Evolutionary conservation across 331 rosid genomes (phyloP).

Genomic region (Ulmus americana): DNA sequence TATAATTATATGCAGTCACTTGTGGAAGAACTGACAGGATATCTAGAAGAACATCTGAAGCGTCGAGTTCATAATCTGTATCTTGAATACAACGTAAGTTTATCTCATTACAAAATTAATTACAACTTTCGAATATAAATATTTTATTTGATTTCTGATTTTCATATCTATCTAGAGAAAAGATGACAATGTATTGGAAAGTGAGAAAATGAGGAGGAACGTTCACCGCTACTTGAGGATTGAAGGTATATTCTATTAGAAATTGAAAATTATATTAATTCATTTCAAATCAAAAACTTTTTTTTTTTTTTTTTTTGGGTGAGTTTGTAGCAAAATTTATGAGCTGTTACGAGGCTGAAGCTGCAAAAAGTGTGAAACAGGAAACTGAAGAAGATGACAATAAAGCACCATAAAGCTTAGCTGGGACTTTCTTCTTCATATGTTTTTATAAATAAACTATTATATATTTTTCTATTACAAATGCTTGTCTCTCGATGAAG

Average conservation of each 20-base stretch:
- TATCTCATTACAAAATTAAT: background rate
- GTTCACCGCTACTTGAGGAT: conserved; percentile 35
- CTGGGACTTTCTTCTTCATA: background rate
- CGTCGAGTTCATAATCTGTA: conserved; percentile 29
- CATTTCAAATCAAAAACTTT: background rate
- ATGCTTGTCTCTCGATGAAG: no score
- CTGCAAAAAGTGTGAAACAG: conserved; percentile 7
- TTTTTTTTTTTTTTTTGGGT: conserved; percentile 13
- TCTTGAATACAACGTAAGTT: conserved; percentile 35
- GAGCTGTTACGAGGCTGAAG: conserved; percentile 35
- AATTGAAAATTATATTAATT: no score
- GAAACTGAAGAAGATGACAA: background rate
- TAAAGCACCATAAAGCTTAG: conserved; percentile 2
- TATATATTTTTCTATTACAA: no score
- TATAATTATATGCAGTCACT: conserved; percentile 19
- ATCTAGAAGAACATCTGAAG: conserved; percentile 20
- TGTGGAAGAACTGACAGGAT: conserved; percentile 36
- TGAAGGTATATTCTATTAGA: conserved; percentile 30
- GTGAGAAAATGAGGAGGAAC: conserved; percentile 16
- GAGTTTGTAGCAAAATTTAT: conserved; percentile 49
- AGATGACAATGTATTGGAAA: conserved; percentile 27
- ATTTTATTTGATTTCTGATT: background rate
- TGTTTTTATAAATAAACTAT: no score
- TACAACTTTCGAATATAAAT: background rate
- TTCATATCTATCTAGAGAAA: conserved; percentile 18